phyloP scores from a whole-genome alignment of 169 alveolate genomes.

The Cardiosporidium cionae region DNA sequence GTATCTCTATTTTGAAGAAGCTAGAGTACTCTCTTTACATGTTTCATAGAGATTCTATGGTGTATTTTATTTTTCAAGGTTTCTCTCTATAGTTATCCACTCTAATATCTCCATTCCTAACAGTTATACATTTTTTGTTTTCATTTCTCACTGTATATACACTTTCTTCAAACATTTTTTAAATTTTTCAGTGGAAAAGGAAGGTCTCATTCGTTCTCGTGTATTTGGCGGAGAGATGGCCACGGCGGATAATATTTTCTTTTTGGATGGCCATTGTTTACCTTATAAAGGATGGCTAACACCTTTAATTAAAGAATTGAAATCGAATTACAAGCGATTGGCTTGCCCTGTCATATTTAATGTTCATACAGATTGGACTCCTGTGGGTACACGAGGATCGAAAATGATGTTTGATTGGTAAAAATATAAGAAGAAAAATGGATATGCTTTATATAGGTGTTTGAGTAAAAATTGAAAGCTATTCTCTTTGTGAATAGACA shows the following conservation, averaged over 20 bases:
- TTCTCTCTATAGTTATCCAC: too few species aligned
- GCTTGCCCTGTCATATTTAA: constrained; percentile 34
- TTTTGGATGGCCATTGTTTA: constrained; percentile 48
- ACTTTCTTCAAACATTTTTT: too few species aligned
- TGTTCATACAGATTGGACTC: constrained; percentile 38
- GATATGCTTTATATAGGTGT: constrained; percentile 29
- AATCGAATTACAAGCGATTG: constrained; percentile 32
- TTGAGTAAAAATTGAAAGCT: constrained; percentile 37
- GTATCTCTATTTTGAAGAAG: too few species aligned
- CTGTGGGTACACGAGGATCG: constrained; percentile 40
- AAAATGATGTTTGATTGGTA: constrained; percentile 61
- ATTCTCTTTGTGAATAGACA: constrained; percentile 43
- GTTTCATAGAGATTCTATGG: too few species aligned
- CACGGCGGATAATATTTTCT: constrained; percentile 35
- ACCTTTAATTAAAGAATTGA: constrained; percentile 28
- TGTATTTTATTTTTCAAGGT: too few species aligned
- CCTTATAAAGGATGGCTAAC: constrained; percentile 40
- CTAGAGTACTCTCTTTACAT: too few species aligned
- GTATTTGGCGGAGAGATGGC: constrained; percentile 49
- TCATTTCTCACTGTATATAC: too few species aligned
- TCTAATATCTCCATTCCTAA: too few species aligned
- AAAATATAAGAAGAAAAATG: too few species aligned
- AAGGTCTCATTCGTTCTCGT: constrained; percentile 45
- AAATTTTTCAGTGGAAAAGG: constrained; percentile 13
- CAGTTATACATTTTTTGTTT: too few species aligned